Conservation (phyloP, 2,329 filamentous ascomycete species). For the Metarhizium brunneum region DNA sequence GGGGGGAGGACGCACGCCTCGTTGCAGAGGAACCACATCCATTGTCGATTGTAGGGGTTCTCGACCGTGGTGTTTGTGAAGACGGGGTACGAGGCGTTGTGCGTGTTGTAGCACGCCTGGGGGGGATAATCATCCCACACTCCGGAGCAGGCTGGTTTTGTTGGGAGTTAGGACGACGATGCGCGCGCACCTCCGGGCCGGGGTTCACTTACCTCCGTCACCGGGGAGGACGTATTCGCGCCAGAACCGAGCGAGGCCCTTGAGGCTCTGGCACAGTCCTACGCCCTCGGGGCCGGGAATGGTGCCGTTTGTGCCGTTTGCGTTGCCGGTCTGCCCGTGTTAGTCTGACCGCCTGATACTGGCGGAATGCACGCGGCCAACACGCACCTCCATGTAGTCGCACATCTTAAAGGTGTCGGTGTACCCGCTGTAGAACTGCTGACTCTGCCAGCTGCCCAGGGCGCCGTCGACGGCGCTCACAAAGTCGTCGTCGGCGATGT, state of each 20-base stretch:
- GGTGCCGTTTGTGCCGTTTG: neutral
- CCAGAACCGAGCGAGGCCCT: slow-evolving; percentile 46
- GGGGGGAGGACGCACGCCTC: slow-evolving; percentile 38
- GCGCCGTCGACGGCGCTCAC: slow-evolving; percentile 23
- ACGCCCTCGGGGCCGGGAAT: slow-evolving; percentile 29
- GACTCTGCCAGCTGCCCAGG: slow-evolving; percentile 25
- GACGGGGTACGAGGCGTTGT: slow-evolving; percentile 26
- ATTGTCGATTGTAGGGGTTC: slow-evolving; percentile 40
- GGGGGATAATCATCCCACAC: slow-evolving; percentile 34
- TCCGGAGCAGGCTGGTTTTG: slow-evolving; percentile 29
- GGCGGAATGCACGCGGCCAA: neutral
- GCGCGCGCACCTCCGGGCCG: neutral
- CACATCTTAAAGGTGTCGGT: slow-evolving; percentile 27
- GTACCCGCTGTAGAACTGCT: slow-evolving; percentile 24
- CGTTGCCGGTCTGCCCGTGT: neutral
- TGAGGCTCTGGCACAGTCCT: slow-evolving; percentile 42
- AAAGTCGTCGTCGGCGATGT: slow-evolving; percentile 36
- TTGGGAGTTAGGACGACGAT: neutral
- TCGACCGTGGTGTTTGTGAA: slow-evolving; percentile 38
- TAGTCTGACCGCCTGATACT: neutral
- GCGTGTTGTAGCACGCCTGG: slow-evolving; percentile 5
- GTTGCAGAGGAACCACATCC: slow-evolving; percentile 54
- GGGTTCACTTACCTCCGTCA: slow-evolving; percentile 28
- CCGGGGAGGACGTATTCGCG: slow-evolving; percentile 32
- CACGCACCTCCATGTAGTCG: slow-evolving; percentile 19